Percentiles rank a stretch among this genome's conserved stretches.
phyloP scores from a whole-genome alignment of 108 stramenopile genomes.

The Cyclostephanos tholiformis region DNA sequence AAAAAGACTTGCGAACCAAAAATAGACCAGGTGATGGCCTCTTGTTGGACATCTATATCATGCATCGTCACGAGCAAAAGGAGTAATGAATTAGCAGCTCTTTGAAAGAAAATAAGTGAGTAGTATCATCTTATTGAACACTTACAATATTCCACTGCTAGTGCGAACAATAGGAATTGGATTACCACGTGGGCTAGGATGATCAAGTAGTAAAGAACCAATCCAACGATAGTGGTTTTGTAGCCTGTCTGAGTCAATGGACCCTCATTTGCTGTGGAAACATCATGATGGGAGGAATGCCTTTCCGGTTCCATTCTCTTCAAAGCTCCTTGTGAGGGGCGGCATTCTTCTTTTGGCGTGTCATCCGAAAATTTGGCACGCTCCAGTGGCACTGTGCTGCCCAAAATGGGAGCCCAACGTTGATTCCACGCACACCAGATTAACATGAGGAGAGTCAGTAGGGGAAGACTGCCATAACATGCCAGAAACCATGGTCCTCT shows the following conservation, averaged over 20 bases:
- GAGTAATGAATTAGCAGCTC: too few relatives aligned
- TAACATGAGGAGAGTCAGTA: constrained; percentile 43
- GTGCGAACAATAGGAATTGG: constrained; percentile 38
- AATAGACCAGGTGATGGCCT: constrained; percentile 18
- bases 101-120: background rate
- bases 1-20: constrained; percentile 11
- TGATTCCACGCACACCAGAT: constrained; percentile 61
- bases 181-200: constrained; percentile 33
- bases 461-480: constrained; percentile 39
- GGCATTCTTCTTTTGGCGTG: background rate
- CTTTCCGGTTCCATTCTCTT: background rate
- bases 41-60: constrained; percentile 29
- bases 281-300: too few relatives aligned
- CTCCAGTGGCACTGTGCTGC: constrained; percentile 25
- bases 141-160: constrained; percentile 45
- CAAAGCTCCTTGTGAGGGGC: background rate
- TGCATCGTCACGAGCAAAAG: background rate
- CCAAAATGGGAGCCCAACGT: constrained; percentile 39
- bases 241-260: constrained; percentile 60
- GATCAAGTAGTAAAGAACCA: constrained; percentile 41
- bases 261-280: background rate
- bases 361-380: constrained; percentile 4
- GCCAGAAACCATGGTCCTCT: constrained; percentile 45
- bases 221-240: constrained; percentile 47
- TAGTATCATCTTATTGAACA: background rate